These are phyloP conservation scores for Colletotrichum endophyticum DNA, from an alignment of 2,329 filamentous ascomycete species.

Conservation along the genomic window DNA sequence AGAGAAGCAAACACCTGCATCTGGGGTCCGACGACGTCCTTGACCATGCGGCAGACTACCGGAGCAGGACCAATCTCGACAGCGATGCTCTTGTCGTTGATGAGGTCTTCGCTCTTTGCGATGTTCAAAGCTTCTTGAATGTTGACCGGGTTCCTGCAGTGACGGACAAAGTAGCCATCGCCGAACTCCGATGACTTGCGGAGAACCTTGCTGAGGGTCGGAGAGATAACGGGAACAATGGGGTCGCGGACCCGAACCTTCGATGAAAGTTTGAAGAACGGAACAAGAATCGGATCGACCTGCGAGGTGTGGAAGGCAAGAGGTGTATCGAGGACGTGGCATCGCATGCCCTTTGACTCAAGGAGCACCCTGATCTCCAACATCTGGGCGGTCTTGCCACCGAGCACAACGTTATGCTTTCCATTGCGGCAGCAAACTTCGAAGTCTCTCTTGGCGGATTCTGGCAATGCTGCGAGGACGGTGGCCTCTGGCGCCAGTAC, in stretches of 20 bases:
- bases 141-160: conserved; percentile 69
- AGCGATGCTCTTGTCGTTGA: conserved; percentile 68
- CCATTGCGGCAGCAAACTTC: conserved; percentile 77
- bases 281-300: conserved; percentile 59
- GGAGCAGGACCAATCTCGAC: conserved; percentile 74
- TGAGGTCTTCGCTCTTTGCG: conserved; percentile 54
- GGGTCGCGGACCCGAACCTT: conserved; percentile 46
- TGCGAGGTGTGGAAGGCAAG: conserved; percentile 60
- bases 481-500: conserved; percentile 52
- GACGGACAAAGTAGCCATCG: conserved; percentile 63
- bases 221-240: conserved; percentile 68
- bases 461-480: conserved; percentile 58
- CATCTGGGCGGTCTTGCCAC: conserved; percentile 46
- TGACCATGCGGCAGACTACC: conserved; percentile 66
- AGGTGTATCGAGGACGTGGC: conserved; percentile 50
- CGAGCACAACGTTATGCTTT: conserved; percentile 74
- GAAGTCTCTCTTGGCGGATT: conserved; percentile 28
- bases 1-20: conserved; percentile 62
- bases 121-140: conserved; percentile 63
- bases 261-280: conserved; percentile 55
- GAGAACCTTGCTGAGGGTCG: conserved; percentile 61
- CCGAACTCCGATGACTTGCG: conserved; percentile 49
- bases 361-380: conserved; percentile 44
- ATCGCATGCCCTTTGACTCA: conserved; percentile 40
- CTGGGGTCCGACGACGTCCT: conserved; percentile 59